phyloP scores from a whole-genome alignment of 2,329 filamentous ascomycete species.

The Neurospora sp. region DNA sequence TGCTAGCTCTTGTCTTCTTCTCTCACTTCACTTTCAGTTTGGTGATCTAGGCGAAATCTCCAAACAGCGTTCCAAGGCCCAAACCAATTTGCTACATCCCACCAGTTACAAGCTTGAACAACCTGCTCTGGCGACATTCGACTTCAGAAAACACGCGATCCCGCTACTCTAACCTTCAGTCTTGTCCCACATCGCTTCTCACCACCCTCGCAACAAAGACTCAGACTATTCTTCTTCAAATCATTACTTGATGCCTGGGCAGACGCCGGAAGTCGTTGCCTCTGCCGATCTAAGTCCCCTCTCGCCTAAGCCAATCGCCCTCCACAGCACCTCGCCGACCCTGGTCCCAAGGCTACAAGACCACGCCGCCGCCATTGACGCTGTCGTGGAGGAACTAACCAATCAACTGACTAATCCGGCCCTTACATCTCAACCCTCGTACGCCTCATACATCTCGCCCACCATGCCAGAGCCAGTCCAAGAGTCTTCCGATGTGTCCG shows the following conservation, averaged over 20 bases:
- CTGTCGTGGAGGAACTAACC: slow-evolving; percentile 16
- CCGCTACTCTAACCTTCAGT: not conserved
- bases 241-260: slow-evolving; percentile 34
- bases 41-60: not conserved
- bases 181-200: not conserved
- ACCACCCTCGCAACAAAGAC: not conserved
- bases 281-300: slow-evolving; percentile 43
- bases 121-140: not conserved
- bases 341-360: slow-evolving; percentile 42
- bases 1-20: not conserved
- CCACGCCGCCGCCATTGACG: slow-evolving; percentile 40
- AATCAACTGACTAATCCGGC: slow-evolving; percentile 11
- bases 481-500: slow-evolving; percentile 16
- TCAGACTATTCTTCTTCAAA: not conserved
- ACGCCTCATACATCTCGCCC: slow-evolving; percentile 4
- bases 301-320: slow-evolving; percentile 33
- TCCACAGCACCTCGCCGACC: slow-evolving; percentile 36
- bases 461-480: slow-evolving; percentile 18
- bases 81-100: not conserved
- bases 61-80: not conserved
- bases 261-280: slow-evolving; percentile 38
- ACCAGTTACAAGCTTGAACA: not conserved
- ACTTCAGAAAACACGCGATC: not conserved
- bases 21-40: not conserved
- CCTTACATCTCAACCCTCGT: slow-evolving; percentile 20